phyloP scores from a whole-genome alignment of 306 rosid genomes.

The Cucurbita pepo region DNA sequence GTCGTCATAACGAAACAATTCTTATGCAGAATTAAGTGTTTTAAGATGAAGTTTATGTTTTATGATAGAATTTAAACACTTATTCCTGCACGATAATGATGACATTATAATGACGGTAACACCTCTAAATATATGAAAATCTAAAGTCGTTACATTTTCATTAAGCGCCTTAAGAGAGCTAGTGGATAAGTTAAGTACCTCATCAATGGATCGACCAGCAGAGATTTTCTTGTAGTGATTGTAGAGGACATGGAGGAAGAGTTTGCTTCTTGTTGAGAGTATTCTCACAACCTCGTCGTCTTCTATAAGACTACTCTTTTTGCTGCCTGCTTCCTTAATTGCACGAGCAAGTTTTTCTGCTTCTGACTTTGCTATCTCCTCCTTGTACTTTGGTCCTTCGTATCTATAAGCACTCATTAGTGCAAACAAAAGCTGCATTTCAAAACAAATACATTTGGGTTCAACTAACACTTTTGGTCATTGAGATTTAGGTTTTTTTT shows the following conservation, averaged over 20 bases:
- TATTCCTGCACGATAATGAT: too few relatives aligned
- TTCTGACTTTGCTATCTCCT: conserved; percentile 50
- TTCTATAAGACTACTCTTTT: conserved; percentile 25
- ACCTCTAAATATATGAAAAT: too few relatives aligned
- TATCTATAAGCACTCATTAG: conserved; percentile 82
- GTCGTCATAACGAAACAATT: too few relatives aligned
- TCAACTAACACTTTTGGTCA: too few relatives aligned
- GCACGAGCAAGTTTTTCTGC: conserved; percentile 38
- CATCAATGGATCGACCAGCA: conserved; percentile 40
- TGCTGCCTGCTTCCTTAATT: conserved; percentile 25
- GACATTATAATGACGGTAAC: too few relatives aligned
- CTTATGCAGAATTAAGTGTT: too few relatives aligned
- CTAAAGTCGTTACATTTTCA: too few relatives aligned
- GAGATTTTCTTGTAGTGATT: conserved; percentile 50
- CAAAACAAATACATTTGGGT: not conserved
- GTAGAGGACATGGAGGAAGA: conserved; percentile 36
- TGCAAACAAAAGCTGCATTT: conserved; percentile 60
- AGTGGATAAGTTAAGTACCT: conserved; percentile 31
- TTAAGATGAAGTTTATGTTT: too few relatives aligned
- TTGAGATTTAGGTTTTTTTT: too few relatives aligned
- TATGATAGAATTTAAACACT: too few relatives aligned
- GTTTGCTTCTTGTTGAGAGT: conserved; percentile 73
- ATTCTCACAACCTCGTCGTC: conserved; percentile 62
- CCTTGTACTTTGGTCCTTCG: conserved; percentile 60
- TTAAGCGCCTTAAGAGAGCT: not conserved